Evolutionary conservation across 768 basidiomycete genomes (phyloP).

Genomic region (Fomitopsis serialis): DNA sequence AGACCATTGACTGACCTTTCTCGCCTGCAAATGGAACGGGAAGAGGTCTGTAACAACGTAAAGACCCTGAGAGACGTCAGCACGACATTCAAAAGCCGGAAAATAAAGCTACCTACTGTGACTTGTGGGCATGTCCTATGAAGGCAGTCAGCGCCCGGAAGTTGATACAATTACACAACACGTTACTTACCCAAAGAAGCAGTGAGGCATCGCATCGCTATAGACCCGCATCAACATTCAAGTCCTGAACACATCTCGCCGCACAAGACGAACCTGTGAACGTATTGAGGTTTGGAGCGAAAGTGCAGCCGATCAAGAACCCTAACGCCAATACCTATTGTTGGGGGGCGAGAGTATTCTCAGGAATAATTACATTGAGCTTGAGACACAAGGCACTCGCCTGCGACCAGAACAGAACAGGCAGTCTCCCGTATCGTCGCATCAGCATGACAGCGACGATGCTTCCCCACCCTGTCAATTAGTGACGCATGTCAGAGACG

Average conservation of each 20-base stretch:
- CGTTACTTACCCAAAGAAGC: conserved; percentile 48
- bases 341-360: too few species aligned
- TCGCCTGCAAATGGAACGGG: conserved; percentile 11
- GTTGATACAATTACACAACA: background rate
- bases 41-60: conserved; percentile 11
- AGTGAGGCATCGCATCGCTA: conserved; percentile 53
- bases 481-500: background rate
- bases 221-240: background rate
- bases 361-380: too few species aligned
- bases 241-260: background rate
- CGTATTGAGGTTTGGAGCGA: conserved; percentile 49
- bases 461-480: conserved; percentile 56
- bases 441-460: conserved; percentile 59
- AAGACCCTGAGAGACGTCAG: conserved; percentile 2
- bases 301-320: conserved; percentile 53
- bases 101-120: conserved; percentile 27
- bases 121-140: conserved; percentile 54
- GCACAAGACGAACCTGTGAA: conserved; percentile 41
- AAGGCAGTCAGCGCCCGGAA: background rate
- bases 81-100: too few species aligned
- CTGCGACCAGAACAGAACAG: conserved; percentile 70
- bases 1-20: conserved; percentile 6
- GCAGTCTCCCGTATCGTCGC: conserved; percentile 59
- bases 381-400: too few species aligned
- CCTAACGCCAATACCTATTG: conserved; percentile 46